Base-by-base conservation (phyloP, 164 flowering plant species). In the Vitis riparia region DNA sequence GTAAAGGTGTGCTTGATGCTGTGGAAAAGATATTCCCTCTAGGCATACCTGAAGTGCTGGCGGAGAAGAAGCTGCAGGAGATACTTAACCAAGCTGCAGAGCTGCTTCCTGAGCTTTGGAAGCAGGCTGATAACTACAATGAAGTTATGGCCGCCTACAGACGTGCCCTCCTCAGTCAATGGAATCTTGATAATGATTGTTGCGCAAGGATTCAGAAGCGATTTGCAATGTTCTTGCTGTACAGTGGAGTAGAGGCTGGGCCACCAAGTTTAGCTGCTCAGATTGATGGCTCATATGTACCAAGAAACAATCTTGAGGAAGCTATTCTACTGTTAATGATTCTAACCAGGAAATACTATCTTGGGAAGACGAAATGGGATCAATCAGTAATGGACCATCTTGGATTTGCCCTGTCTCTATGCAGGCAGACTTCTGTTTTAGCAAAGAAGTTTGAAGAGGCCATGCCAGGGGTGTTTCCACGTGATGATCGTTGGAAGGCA, bases 81-180 rank as follows among this genome's bases (percentile, higher is more conserved):
- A 90, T 89, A 11, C 91, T 95, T 66, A 83, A 91, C 77, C 91
- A 77, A 63, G 95, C 98, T 59, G 97, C 89, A 14, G 97, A 93
- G 78, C 97, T 93, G 53, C 99, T 95, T 73, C 99, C 98, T 11
- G 93, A 91, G 84, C 89, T 95, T 16, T 93, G 93, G 97, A 93
- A 84, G 81, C 88, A 85, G 72, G 93, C 89, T 66, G 95, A 92
- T 53, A 71, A 66, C 75, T 78, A 78, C 78, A 71, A 85, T 15
- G 95, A 95, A 78, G 97, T 97, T 55, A 80, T 91, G 30, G 68
- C 83, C 78, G 83, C 99, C 51, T 95, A 90, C 70, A 86, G 98
- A 51, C 89, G 95, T 16, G 94, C 97, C 30, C 91, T 95, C 14
- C 92, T 93, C 15, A 79, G 91, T 71, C 97, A 83, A 65, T 95